Conservation (phyloP, 2,329 filamentous ascomycete genomes). For the Pseudogymnoascus sp. region DNA sequence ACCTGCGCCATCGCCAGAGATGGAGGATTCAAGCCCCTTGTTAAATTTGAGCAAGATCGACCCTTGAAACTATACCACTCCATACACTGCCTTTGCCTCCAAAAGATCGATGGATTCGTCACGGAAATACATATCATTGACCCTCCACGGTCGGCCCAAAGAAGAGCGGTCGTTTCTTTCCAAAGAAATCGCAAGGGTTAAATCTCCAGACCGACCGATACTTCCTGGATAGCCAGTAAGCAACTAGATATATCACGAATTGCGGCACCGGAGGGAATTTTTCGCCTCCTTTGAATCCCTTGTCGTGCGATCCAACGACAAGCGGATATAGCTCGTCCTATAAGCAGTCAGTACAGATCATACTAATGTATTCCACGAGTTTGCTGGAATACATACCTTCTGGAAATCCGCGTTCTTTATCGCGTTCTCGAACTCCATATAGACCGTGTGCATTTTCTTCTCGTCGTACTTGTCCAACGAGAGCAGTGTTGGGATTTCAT, state of each 20-base stretch:
- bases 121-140: not conserved
- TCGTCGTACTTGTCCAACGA: slow-evolving; percentile 29
- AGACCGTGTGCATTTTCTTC: slow-evolving; percentile 13
- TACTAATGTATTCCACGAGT: not conserved
- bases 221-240: not conserved
- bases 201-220: not conserved
- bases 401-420: not conserved
- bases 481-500: slow-evolving; percentile 33
- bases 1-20: not conserved
- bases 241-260: not conserved
- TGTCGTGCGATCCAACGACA: not conserved
- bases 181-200: not conserved
- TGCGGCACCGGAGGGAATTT: not conserved
- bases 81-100: not conserved
- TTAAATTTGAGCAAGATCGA: not conserved
- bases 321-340: not conserved
- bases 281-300: not conserved
- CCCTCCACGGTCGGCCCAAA: not conserved
- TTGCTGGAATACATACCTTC: not conserved
- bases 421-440: not conserved
- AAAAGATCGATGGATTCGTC: not conserved
- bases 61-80: not conserved
- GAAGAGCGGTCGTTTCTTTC: not conserved
- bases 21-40: not conserved
- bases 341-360: not conserved